Base-by-base conservation (phyloP, 2,329 filamentous ascomycete genomes). In the Cryphonectria parasitica region DNA sequence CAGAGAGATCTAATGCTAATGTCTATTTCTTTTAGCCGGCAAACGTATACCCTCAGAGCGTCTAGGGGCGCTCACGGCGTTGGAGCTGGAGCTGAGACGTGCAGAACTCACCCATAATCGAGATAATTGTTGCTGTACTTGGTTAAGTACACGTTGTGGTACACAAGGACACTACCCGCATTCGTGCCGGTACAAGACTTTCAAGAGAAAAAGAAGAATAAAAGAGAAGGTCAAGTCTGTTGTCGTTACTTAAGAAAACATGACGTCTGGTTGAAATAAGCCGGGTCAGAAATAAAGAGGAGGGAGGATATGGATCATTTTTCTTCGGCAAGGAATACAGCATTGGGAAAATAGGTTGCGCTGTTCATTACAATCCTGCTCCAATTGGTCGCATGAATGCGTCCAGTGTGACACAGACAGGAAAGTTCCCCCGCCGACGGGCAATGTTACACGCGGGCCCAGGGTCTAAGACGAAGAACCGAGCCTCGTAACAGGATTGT, bases 21-120 rank as follows among this genome's bases (percentile, higher is more conserved):
- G 2, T 1, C 13, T 17, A 19, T 15, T 28, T 19, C 43, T 11
- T 54, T 10, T 58, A 73, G 72, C 72, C 72, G 64, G 72, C 72
- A 41, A 72, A 68, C 31, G 72, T 73, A 17, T 73, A 71, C 54
- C 72, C 72, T 43, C 72, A 73, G 56, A 73, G 72, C 66, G 72
- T 73, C 45, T 73, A 73, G 56, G 34, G 67, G 52, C 39, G 28
- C 6, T 31, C 36, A 28, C 52, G 36, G 31, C 41, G 41, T 60
- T 65, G 67, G 49, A 64, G 36, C 61, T 45, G 39, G 63, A 66
- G 19, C 60, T 64, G 22, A 65, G 31, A 65, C 36, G 11, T 45
- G 22, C 56, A 4, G 11, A 8, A 22, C 3, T 13, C 41, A 3
- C 34, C 11, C 60, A 25, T 22, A 22, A 41, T 25, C 60, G 17